phyloP scores from a whole-genome alignment of 768 basidiomycete genomes.

The Hypsizygus marmoreus region DNA sequence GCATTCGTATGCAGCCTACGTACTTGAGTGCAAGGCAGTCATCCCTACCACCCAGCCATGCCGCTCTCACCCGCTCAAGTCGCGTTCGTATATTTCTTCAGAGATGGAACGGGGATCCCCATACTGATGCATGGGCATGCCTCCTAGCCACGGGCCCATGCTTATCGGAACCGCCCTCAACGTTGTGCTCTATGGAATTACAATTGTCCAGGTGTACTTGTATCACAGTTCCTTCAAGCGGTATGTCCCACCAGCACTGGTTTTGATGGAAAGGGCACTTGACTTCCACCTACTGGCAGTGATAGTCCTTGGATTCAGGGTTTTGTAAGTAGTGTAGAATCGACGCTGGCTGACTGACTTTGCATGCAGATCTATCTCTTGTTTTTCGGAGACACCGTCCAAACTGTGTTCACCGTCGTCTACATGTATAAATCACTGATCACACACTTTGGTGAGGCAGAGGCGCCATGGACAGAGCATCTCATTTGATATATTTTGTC shows the following conservation, averaged over 20 bases:
- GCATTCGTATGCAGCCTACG: too few species aligned
- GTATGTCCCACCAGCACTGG: constrained; percentile 21
- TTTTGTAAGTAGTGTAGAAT: constrained; percentile 34
- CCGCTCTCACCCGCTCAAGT: constrained; percentile 29
- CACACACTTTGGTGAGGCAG: constrained; percentile 41
- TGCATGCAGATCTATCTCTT: constrained; percentile 38
- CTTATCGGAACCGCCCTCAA: constrained; percentile 51
- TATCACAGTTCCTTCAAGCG: constrained; percentile 39
- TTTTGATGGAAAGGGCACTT: too few species aligned
- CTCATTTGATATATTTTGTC: too few species aligned
- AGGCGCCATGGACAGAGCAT: too few species aligned
- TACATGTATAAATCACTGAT: constrained; percentile 52
- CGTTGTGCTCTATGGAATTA: constrained; percentile 49
- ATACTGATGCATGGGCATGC: too few species aligned
- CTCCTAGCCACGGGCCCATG: constrained; percentile 47
- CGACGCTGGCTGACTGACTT: neutral
- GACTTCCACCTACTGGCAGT: constrained; percentile 23
- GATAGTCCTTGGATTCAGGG: constrained; percentile 48
- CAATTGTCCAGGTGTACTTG: constrained; percentile 48
- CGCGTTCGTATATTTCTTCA: constrained; percentile 28
- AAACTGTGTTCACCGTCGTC: constrained; percentile 43
- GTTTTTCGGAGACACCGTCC: constrained; percentile 51
- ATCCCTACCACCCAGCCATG: constrained; percentile 5
- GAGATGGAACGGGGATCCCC: too few species aligned
- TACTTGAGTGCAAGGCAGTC: too few species aligned